phyloP scores from a whole-genome alignment of 1,284 basidiomycete species.

The Sutorius eximius region DNA sequence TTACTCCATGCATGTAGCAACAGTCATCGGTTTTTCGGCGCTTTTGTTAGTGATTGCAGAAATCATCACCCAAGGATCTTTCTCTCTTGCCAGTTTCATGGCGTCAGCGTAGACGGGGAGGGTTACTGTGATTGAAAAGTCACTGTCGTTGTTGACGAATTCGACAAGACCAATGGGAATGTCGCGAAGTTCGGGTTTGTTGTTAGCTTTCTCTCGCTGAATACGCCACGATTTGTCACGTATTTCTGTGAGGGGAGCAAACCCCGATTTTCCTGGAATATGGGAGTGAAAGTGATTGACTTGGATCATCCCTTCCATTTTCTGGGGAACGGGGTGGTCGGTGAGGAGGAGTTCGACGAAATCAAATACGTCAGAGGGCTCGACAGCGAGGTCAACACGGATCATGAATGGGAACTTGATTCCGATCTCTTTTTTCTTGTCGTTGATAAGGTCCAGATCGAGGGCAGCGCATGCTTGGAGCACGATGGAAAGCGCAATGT shows the following conservation, averaged over 20 bases:
- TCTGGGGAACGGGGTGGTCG: slow-evolving; percentile 3
- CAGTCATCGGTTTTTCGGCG: background rate
- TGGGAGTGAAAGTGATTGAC: slow-evolving; percentile 21
- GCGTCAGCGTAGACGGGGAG: background rate
- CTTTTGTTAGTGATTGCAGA: background rate
- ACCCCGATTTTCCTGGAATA: slow-evolving; percentile 13
- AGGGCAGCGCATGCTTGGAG: slow-evolving; percentile 24
- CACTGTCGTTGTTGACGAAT: background rate
- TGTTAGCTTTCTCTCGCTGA: background rate
- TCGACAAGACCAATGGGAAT: background rate
- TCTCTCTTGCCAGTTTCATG: background rate
- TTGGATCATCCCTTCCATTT: slow-evolving; percentile 29
- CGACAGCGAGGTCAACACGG: slow-evolving; percentile 24
- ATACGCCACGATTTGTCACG: background rate
- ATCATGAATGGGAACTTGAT: slow-evolving; percentile 24
- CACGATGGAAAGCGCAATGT: slow-evolving; percentile 13
- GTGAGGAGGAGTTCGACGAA: slow-evolving; percentile 20
- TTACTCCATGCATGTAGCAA: background rate
- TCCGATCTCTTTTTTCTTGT: slow-evolving; percentile 15
- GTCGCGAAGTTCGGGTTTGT: background rate
- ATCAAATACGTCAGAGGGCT: slow-evolving; percentile 17
- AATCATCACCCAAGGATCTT: background rate
- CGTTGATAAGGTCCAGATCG: slow-evolving; percentile 17
- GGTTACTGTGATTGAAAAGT: background rate
- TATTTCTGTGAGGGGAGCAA: slow-evolving; percentile 12